These are phyloP conservation scores for Diaporthe sp. DNA, from an alignment of 2,329 filamentous ascomycete genomes.

Conservation along the genomic window DNA sequence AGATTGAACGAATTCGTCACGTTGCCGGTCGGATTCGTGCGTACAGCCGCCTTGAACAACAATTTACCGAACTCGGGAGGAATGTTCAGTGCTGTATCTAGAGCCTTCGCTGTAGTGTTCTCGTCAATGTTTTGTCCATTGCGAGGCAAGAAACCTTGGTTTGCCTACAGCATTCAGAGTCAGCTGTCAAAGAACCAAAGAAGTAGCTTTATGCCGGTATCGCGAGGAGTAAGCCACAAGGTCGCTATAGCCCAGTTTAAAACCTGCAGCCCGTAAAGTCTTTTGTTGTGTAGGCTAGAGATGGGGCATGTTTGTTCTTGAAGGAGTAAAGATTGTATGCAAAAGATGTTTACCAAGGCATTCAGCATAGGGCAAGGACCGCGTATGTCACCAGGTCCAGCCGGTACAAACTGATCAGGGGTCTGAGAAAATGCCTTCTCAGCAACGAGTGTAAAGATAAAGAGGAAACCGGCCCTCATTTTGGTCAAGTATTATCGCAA, in stretches of 20 bases:
- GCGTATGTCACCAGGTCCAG: constrained; percentile 39
- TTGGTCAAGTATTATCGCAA: background rate
- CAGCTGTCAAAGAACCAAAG: too few species aligned
- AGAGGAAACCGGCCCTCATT: constrained; percentile 9
- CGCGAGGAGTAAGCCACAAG: too few species aligned
- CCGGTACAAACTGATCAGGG: constrained; percentile 4
- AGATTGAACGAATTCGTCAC: constrained; percentile 50
- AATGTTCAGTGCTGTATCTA: constrained; percentile 56
- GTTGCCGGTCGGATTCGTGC: constrained; percentile 54
- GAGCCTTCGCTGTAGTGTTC: constrained; percentile 49
- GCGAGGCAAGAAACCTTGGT: constrained; percentile 60
- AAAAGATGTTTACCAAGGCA: too few species aligned
- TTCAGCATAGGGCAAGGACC: constrained; percentile 63
- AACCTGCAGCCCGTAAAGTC: too few species aligned
- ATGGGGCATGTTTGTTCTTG: too few species aligned
- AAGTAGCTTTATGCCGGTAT: too few species aligned
- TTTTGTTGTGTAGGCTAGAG: too few species aligned
- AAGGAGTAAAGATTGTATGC: too few species aligned
- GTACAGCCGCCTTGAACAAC: constrained; percentile 55
- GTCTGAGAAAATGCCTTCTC: constrained; percentile 20
- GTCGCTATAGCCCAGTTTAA: too few species aligned
- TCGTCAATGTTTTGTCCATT: constrained; percentile 54
- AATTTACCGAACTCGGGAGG: constrained; percentile 48
- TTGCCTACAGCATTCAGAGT: too few species aligned
- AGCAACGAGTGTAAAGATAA: background rate